These are phyloP conservation scores for Podospora australis DNA, from an alignment of 495 filamentous ascomycete species.

Conservation along the genomic window DNA sequence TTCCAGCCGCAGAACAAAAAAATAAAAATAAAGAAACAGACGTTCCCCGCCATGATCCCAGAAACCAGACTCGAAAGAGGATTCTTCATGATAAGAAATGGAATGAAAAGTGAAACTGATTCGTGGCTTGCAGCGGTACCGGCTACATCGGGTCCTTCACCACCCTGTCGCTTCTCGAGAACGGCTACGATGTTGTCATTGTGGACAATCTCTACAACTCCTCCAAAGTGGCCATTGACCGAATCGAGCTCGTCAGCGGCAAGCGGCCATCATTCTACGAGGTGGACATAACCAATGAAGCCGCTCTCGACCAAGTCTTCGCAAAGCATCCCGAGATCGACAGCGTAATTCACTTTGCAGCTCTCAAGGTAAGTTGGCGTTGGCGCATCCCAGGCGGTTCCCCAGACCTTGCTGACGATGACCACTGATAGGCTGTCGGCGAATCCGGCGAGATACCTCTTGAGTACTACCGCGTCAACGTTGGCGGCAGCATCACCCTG, in stretches of 20 bases:
- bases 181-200: slow-evolving; percentile 93
- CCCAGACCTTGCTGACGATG: neutral
- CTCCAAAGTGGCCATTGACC: slow-evolving; percentile 77
- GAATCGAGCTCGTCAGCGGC: slow-evolving; percentile 87
- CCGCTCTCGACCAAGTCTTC: slow-evolving; percentile 80
- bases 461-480: slow-evolving; percentile 97
- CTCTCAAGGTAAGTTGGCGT: slow-evolving; percentile 70
- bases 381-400: neutral
- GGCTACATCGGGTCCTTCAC: slow-evolving; percentile 99
- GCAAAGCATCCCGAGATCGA: slow-evolving; percentile 85
- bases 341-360: slow-evolving; percentile 97
- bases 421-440: slow-evolving; percentile 68
- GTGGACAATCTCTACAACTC: slow-evolving; percentile 96
- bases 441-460: slow-evolving; percentile 92
- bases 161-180: slow-evolving; percentile 79
- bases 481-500: slow-evolving; percentile 84
- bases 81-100: neutral
- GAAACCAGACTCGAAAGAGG: neutral
- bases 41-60: slow-evolving; percentile 6
- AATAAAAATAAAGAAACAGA: no score
- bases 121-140: slow-evolving; percentile 61
- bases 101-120: slow-evolving; percentile 12
- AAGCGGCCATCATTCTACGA: slow-evolving; percentile 82
- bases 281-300: slow-evolving; percentile 80
- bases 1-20: neutral